A percentile compares a stretch with the other conserved stretches of the same genome.
Conservation (phyloP, 108 stramenopile species). For the Bacterosira constricta region DNA sequence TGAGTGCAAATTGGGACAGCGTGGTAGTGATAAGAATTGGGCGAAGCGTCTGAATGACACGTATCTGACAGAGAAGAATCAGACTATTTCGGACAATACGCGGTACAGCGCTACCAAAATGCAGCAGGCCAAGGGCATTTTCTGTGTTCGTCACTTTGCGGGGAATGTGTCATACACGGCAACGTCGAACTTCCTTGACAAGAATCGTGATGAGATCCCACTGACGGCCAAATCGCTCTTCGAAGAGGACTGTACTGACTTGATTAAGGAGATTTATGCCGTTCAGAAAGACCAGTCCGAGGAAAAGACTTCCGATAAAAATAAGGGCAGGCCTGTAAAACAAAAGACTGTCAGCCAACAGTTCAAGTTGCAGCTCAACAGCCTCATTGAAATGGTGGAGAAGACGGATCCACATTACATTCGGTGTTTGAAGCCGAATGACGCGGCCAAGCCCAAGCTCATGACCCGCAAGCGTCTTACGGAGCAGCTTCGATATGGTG, state of each 20-base stretch:
- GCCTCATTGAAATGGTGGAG: constrained; percentile 87
- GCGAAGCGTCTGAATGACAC: constrained; percentile 81
- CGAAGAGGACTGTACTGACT: constrained; percentile 76
- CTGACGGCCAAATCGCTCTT: constrained; percentile 88
- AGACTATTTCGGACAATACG: constrained; percentile 81
- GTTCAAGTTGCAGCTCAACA: constrained; percentile 91
- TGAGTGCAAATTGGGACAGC: constrained; percentile 84
- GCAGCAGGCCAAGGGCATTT: constrained; percentile 76
- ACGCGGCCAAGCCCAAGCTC: constrained; percentile 83
- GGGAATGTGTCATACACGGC: constrained; percentile 92
- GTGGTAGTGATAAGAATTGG: constrained; percentile 84
- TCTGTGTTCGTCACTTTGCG: constrained; percentile 95
- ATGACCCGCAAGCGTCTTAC: constrained; percentile 85
- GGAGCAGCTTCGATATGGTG: constrained; percentile 97
- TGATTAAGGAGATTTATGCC: constrained; percentile 81
- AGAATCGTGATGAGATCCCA: constrained; percentile 97
- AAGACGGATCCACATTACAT: constrained; percentile 99
- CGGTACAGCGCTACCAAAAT: constrained; percentile 75
- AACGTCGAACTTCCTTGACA: constrained; percentile 95
- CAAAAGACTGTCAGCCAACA: constrained; percentile 92
- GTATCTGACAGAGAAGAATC: constrained; percentile 77
- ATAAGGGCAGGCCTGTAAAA: constrained; percentile 50
- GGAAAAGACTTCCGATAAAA: constrained; percentile 40
- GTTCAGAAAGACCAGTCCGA: constrained; percentile 63
- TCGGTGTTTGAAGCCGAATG: constrained; percentile 98